These are phyloP conservation scores for Pleomassaria siparia DNA, from an alignment of 2,329 filamentous ascomycete genomes.

Conservation along the genomic window DNA sequence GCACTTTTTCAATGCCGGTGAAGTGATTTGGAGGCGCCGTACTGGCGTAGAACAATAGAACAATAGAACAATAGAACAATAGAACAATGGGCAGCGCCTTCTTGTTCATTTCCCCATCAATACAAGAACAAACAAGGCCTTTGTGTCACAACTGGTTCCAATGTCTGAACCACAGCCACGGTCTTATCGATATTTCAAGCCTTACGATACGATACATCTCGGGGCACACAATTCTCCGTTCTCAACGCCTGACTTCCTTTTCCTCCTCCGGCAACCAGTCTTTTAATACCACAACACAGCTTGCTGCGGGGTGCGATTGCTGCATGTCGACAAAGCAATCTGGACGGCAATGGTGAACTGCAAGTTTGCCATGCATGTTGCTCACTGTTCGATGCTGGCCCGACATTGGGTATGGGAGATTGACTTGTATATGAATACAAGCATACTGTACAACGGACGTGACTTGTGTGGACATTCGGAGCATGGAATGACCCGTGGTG, in stretches of 20 bases:
- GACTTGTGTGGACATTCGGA: too few relatives aligned
- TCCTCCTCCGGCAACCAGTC: slow-evolving; percentile 69
- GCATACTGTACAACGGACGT: too few relatives aligned
- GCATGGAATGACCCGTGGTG: too few relatives aligned
- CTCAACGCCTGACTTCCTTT: slow-evolving; percentile 59
- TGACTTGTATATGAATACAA: too few relatives aligned
- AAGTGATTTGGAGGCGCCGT: too few relatives aligned
- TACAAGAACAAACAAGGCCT: too few relatives aligned
- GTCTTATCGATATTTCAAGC: slow-evolving; percentile 36
- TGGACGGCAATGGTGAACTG: slow-evolving; percentile 45
- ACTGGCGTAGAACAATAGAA: neutral
- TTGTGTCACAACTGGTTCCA: too few relatives aligned
- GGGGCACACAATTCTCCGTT: slow-evolving; percentile 74
- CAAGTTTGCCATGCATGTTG: slow-evolving; percentile 71
- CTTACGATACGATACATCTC: slow-evolving; percentile 72
- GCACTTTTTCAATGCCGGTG: too few relatives aligned
- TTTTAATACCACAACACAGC: slow-evolving; percentile 68
- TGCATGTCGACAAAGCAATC: slow-evolving; percentile 58
- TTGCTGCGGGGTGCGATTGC: slow-evolving; percentile 71
- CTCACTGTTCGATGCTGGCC: slow-evolving; percentile 66
- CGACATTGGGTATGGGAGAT: slow-evolving; percentile 63
- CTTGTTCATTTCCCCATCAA: too few relatives aligned
- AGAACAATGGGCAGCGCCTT: too few relatives aligned
- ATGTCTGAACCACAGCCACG: too few relatives aligned
- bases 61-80: too few relatives aligned